Evolutionary conservation across 2,329 filamentous ascomycete genomes (phyloP).

Genomic region (Cercospora sp.): DNA sequence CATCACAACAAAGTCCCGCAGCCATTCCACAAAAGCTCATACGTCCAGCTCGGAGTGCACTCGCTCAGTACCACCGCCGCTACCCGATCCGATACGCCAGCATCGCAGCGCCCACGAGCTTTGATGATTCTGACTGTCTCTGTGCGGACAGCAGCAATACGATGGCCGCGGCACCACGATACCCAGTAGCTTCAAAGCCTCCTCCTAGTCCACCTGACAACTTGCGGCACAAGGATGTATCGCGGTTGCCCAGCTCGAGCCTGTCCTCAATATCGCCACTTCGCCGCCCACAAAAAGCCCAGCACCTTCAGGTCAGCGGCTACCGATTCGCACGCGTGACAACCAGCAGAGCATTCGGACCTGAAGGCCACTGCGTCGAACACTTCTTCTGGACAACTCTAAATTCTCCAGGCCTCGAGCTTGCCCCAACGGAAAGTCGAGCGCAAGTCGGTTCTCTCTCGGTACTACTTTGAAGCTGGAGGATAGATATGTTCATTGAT

Average conservation of each 20-base stretch:
- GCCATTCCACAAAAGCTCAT: neutral
- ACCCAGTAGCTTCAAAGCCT: neutral
- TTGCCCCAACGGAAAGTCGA: neutral
- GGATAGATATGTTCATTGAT: neutral
- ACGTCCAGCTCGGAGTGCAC: neutral
- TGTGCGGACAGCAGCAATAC: neutral
- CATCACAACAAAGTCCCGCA: neutral
- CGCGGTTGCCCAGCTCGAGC: neutral
- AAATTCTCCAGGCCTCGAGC: neutral
- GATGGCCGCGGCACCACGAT: neutral
- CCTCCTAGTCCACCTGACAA: neutral
- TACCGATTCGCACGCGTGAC: neutral
- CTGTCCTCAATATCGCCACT: neutral
- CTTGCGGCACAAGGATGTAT: neutral
- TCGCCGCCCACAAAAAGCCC: neutral
- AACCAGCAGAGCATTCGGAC: neutral
- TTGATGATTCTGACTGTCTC: neutral
- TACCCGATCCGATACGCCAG: neutral
- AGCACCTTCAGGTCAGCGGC: neutral
- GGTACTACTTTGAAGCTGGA: neutral
- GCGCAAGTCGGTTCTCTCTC: neutral
- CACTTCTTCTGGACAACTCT: neutral
- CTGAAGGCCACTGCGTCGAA: neutral
- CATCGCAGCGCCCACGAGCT: neutral
- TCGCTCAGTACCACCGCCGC: neutral